These are phyloP conservation scores for Iodosphaeria phyllophila DNA, from an alignment of 2,329 filamentous ascomycete species.

Conservation along the genomic window DNA sequence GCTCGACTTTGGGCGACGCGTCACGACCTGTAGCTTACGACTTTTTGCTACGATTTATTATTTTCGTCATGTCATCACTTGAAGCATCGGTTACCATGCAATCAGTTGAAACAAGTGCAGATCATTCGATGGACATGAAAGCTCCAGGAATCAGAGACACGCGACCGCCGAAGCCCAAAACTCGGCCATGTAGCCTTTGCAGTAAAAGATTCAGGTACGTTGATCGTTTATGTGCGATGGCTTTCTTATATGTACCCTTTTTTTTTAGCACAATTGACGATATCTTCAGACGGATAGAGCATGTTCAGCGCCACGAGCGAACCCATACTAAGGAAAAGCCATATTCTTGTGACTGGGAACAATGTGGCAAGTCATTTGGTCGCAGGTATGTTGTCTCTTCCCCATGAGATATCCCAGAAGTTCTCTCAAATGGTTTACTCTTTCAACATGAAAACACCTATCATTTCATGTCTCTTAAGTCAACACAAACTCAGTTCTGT, in stretches of 20 bases:
- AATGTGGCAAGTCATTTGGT: conserved; percentile 44
- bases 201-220: conserved; percentile 42
- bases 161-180: conserved; percentile 41
- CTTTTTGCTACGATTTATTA: too few relatives aligned
- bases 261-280: conserved; percentile 9
- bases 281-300: conserved; percentile 37
- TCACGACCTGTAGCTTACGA: too few relatives aligned
- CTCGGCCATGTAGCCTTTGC: conserved; percentile 43
- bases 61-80: too few relatives aligned
- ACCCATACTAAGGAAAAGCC: conserved; percentile 47
- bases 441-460: conserved; percentile 3
- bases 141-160: conserved; percentile 30
- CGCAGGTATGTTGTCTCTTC: conserved; percentile 31
- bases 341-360: conserved; percentile 38
- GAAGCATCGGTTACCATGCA: conserved; percentile 31
- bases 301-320: conserved; percentile 40
- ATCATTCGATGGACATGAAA: too few relatives aligned
- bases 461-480: too few relatives aligned
- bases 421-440: conserved; percentile 2
- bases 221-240: too few relatives aligned
- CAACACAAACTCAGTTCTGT: too few relatives aligned
- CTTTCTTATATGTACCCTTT: conserved; percentile 5
- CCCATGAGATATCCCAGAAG: too few relatives aligned
- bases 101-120: too few relatives aligned
- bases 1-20: too few relatives aligned